Percentiles rank a stretch among this genome's conserved stretches.
These are phyloP conservation scores for Lolium perenne DNA, from an alignment of 176 grass and related monocot species.

Conservation along the genomic window DNA sequence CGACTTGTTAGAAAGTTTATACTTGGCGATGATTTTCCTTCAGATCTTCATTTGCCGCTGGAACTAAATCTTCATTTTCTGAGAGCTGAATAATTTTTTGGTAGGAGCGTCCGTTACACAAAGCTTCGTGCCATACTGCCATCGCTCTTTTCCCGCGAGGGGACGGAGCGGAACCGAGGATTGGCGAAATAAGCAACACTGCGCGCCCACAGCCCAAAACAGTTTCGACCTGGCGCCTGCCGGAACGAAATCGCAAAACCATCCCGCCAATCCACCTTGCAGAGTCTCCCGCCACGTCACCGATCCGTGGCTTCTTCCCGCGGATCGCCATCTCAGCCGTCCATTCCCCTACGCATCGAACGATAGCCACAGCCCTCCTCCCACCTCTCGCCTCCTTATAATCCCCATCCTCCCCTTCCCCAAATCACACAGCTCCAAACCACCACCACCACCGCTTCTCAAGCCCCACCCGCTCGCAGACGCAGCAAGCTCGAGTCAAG, in stretches of 20 bases:
- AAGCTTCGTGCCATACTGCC: no score
- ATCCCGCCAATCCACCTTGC: conserved; percentile 5
- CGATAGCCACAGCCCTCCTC: neutral
- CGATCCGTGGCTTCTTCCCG: neutral
- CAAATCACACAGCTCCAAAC: neutral
- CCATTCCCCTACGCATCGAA: neutral
- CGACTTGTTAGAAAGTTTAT: no score
- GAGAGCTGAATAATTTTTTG: no score
- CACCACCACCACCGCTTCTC: neutral
- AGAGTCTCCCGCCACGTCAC: neutral
- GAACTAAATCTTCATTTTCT: no score
- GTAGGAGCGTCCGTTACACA: no score
- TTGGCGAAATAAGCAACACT: no score
- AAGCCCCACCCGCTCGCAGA: no score
- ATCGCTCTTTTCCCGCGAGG: no score
- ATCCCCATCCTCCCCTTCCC: neutral
- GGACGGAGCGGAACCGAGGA: no score
- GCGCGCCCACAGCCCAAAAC: neutral
- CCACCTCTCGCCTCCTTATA: neutral
- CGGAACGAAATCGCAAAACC: neutral
- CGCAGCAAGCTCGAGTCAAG: neutral
- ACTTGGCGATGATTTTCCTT: no score
- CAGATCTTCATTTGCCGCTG: no score
- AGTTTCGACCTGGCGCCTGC: neutral
- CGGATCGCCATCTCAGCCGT: neutral